Evolutionary conservation across 345 rosid species (phyloP), one percentile per base, ranked within the genome.

Genomic region (Physaria fendleri): DNA sequence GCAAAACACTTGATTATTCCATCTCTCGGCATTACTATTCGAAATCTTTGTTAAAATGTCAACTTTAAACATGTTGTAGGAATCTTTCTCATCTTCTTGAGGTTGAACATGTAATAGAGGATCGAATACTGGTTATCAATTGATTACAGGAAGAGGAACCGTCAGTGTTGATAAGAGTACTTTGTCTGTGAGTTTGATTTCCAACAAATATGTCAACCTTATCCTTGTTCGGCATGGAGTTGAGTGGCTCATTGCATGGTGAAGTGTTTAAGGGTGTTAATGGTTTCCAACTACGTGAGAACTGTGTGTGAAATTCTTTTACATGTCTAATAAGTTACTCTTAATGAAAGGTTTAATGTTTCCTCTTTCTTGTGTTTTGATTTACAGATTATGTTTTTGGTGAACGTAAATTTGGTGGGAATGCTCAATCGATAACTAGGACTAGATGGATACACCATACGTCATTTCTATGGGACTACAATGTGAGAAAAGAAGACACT

Each of bases 101-200:
- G 71, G 62, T 79, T 73, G 73, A 64, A 44, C 59, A 78, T 25
- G 85, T 91, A 23, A 64, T 82, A 33, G 80, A 35, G 60, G 84
- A 88, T 66, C 52, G 60, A 64, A 47, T 88, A 57, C 90, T 92
- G 35, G 92, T 88, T 9, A 81, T 88, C 48, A 85, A 74, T 74
- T 72, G 98, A 66, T 88, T 56, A 82, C 81, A 1, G 96, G 96
- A 45, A 96, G 96, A 65, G 98, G 98, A 61, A 91, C 98, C 46
- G 98, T 91, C 67, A 54, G 82, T 53, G 98, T 84, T 58, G 98
- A 85, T 28, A 4, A 46, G 0, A 85, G 71, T 54, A 91, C 90
- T 33, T 15, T 91, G 14, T 91, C 88, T 59, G 84, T 82, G 35
- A 82, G 90, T 63, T 77, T 91, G 67, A 88, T 91, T 66, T 88